Evolutionary conservation across 2,329 filamentous ascomycete species (phyloP), one percentile per base, ranked within the genome.

Genomic region (Sclerotinia spermophila): DNA sequence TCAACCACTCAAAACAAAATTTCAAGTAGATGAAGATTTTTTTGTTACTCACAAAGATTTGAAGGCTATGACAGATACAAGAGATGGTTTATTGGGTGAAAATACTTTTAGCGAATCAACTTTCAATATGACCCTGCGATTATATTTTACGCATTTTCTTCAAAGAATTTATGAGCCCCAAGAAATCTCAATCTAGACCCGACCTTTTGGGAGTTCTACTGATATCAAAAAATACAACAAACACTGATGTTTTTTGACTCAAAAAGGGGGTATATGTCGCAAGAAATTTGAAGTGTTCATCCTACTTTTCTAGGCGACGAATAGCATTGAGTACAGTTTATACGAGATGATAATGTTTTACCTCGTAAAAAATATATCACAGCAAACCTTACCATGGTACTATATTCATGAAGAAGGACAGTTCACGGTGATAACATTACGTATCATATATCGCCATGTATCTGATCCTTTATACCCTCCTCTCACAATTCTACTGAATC

Each of bases 41-140:
- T 13, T 11, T 51, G 5, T 27, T 51, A 15, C 13, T 51, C 6
- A 51, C 5, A 27, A 15, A 27, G 13, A 27, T 6, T 4, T 27
- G 6, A 13, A 51, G 48, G 5, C 17, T 27, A 0, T 2, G 3
- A 2, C 27, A 6, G 5, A 53, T 7, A 27, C 1, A 8, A 27
- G 13, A 27, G n/a, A 6, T 53, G 13, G 13, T 53, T 8, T 27
- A 15, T 30, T 53, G n/a, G n/a, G 17, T 53, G n/a, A 15, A 30
- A 15, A 13, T 53, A 15, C 0, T 15, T 17, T 53, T 53, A n/a
- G n/a, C n/a, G n/a, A n/a, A n/a, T n/a, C n/a, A n/a, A n/a, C n/a
- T n/a, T n/a, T n/a, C n/a, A n/a, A n/a, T n/a, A n/a, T n/a, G n/a
- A n/a, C n/a, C n/a, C n/a, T n/a, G n/a, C n/a, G n/a, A n/a, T n/a